phyloP scores from a whole-genome alignment of 2,329 filamentous ascomycete species.

The Hypoxylon sp. region DNA sequence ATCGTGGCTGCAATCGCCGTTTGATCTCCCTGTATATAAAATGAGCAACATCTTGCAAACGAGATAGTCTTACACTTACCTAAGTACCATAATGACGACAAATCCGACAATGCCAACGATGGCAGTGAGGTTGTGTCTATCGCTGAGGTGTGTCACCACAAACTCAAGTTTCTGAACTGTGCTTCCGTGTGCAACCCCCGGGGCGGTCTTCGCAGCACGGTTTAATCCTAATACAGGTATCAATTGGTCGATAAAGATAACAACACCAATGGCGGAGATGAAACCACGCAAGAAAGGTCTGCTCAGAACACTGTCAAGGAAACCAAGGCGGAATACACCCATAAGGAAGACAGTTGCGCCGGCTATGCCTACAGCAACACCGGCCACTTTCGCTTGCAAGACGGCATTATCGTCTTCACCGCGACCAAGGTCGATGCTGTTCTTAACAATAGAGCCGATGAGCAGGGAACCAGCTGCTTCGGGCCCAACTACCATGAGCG shows the following conservation, averaged over 20 bases:
- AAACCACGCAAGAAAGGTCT: conserved; percentile 94
- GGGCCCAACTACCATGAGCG: conserved; percentile 93
- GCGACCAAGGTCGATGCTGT: conserved; percentile 78
- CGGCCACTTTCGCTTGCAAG: conserved; percentile 85
- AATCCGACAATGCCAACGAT: conserved; percentile 86
- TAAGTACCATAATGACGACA: conserved; percentile 88
- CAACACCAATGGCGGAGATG: conserved; percentile 96
- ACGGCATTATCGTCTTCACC: conserved; percentile 74
- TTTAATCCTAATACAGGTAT: conserved; percentile 90
- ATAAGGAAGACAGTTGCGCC: conserved; percentile 91
- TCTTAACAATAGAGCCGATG: conserved; percentile 87
- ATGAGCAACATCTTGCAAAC: conserved; percentile 20
- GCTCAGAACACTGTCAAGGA: conserved; percentile 94
- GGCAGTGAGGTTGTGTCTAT: conserved; percentile 81
- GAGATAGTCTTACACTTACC: conserved; percentile 65
- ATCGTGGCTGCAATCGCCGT: conserved; percentile 82
- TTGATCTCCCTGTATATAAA: conserved; percentile 77
- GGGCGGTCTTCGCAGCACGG: conserved; percentile 71
- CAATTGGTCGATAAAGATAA: conserved; percentile 95
- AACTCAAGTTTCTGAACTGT: conserved; percentile 89
- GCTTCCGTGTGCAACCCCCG: conserved; percentile 84
- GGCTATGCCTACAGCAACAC: conserved; percentile 88
- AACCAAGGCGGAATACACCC: conserved; percentile 87
- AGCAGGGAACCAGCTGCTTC: conserved; percentile 94
- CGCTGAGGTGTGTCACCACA: conserved; percentile 75